Percentiles rank a stretch among this genome's conserved stretches.
phyloP scores from a whole-genome alignment of 2,329 filamentous ascomycete species.

The Blumeriella jaapii region DNA sequence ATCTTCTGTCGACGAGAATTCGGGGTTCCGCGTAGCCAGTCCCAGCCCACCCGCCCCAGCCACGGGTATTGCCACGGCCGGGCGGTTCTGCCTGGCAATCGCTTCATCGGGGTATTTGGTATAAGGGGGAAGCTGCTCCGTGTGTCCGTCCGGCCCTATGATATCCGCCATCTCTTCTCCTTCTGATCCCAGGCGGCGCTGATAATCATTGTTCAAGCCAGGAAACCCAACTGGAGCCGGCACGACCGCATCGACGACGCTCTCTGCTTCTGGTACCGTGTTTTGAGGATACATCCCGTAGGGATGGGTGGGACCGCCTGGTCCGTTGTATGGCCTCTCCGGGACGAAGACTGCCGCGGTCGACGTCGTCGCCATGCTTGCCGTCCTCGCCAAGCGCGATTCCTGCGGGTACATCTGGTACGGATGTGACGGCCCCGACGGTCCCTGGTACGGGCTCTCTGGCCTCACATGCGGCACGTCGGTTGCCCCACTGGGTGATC shows the following conservation, averaged over 20 bases:
- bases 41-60: conserved; percentile 49
- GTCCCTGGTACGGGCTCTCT: conserved; percentile 47
- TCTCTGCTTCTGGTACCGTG: conserved; percentile 47
- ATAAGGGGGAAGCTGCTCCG: conserved; percentile 86
- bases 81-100: conserved; percentile 42
- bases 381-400: conserved; percentile 39
- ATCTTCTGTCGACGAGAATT: conserved; percentile 48
- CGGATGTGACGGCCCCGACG: conserved; percentile 64
- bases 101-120: conserved; percentile 74
- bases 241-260: conserved; percentile 28
- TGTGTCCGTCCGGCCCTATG: conserved; percentile 77
- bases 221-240: conserved; percentile 65
- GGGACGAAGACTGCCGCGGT: conserved; percentile 53
- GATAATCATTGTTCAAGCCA: conserved; percentile 52
- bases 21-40: conserved; percentile 48
- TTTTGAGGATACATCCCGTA: conserved; percentile 82
- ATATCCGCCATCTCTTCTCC: conserved; percentile 82
- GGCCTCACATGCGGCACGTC: conserved; percentile 19
- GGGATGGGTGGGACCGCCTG: conserved; percentile 65
- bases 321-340: conserved; percentile 46
- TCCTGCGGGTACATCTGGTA: conserved; percentile 81
- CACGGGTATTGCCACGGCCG: conserved; percentile 20
- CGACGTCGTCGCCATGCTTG: conserved; percentile 64
- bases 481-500: conserved; percentile 23
- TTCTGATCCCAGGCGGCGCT: conserved; percentile 61